Evolutionary conservation across 192 early-diverging fungal species (phyloP).

Genomic region (Podila minutissima): DNA sequence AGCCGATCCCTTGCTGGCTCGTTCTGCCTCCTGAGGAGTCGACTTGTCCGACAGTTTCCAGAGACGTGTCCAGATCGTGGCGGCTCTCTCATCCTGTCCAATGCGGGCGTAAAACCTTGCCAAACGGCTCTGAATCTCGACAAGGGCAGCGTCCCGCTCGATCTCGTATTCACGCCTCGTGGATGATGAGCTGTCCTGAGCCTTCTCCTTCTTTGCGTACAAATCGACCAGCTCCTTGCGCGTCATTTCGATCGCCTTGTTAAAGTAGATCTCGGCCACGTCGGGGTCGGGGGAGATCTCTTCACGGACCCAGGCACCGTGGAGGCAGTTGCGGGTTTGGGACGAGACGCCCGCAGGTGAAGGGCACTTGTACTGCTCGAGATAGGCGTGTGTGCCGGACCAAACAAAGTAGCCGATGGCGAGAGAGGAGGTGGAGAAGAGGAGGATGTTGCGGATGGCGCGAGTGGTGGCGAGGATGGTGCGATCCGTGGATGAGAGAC

Average conservation of each 20-base stretch:
- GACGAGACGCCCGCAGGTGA: conserved; percentile 53
- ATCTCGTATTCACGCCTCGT: neutral
- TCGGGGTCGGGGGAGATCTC: conserved; percentile 54
- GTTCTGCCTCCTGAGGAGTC: neutral
- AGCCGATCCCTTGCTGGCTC: neutral
- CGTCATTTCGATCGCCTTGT: conserved; percentile 46
- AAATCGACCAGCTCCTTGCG: conserved; percentile 31
- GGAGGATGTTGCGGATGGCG: conserved; percentile 25
- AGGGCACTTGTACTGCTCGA: conserved; percentile 58
- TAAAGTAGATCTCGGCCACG: conserved; percentile 54
- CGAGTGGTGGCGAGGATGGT: conserved; percentile 21
- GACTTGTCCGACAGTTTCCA: conserved; percentile 30
- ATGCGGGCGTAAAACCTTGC: conserved; percentile 52
- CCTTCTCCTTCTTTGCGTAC: conserved; percentile 14
- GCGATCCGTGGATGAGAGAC: conserved; percentile 4
- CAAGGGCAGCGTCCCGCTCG: conserved; percentile 50
- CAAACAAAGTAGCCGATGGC: conserved; percentile 45
- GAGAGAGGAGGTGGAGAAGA: conserved; percentile 42
- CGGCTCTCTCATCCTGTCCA: conserved; percentile 36
- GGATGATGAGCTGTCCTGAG: too few relatives aligned
- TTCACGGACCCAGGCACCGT: conserved; percentile 67
- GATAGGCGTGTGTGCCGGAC: conserved; percentile 60
- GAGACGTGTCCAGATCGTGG: conserved; percentile 41
- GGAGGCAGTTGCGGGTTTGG: conserved; percentile 54
- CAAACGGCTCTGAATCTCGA: conserved; percentile 44